phyloP scores from a whole-genome alignment of 1,284 basidiomycete genomes.

The Sutorius eximius region DNA sequence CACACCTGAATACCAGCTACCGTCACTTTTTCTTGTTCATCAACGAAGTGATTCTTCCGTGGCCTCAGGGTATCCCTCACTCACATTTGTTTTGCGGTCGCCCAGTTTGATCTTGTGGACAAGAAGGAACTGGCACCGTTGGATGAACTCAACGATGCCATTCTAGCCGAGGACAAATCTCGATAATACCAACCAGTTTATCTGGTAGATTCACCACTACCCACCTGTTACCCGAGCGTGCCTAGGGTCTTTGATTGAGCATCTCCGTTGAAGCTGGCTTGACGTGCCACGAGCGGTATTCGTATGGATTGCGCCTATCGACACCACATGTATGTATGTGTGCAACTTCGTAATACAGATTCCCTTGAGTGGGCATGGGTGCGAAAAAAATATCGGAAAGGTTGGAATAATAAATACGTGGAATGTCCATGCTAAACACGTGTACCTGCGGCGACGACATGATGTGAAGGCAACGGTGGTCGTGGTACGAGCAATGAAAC shows the following conservation, averaged over 20 bases:
- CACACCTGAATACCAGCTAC: conserved; percentile 98
- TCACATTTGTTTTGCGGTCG: conserved; percentile 8
- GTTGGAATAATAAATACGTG: conserved; percentile 1
- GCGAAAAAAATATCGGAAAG: not conserved
- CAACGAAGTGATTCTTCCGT: conserved; percentile 68
- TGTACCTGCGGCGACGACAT: conserved; percentile 6
- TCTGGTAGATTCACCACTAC: not conserved
- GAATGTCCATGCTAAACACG: conserved; percentile 2
- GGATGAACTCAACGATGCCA: conserved; percentile 95
- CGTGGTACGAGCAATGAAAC: conserved; percentile 1
- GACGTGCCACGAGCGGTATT: not conserved
- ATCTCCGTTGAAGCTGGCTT: not conserved
- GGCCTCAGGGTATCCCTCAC: not conserved
- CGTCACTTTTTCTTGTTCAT: conserved; percentile 98
- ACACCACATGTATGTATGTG: conserved; percentile 15
- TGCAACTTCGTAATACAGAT: conserved; percentile 8
- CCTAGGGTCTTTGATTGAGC: not conserved
- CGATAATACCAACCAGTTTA: conserved; percentile 30
- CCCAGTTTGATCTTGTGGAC: conserved; percentile 92
- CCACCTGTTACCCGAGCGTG: not conserved
- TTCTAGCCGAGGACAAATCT: conserved; percentile 82
- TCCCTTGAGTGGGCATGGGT: conserved; percentile 7
- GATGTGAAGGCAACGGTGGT: not conserved
- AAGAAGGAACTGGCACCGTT: conserved; percentile 95
- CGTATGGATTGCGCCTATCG: conserved; percentile 9